A percentile compares a stretch with the other conserved stretches of the same genome.
Conservation (phyloP, 352 stramenopile genomes). For the Pythium scleroteichum region DNA sequence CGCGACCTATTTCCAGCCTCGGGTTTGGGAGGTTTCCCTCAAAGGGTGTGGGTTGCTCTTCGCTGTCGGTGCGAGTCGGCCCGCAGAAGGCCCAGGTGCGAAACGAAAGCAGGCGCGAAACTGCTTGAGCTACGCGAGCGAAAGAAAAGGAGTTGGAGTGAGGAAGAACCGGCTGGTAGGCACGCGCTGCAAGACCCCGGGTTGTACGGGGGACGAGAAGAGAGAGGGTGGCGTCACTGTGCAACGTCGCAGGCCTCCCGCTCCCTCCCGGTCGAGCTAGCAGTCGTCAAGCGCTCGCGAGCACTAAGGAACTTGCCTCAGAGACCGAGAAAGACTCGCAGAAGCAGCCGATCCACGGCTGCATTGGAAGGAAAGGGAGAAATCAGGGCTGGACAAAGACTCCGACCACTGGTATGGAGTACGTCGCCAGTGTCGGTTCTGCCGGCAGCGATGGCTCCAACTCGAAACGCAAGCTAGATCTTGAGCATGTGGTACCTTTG, state of each 20-base stretch:
- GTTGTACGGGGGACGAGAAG: background rate
- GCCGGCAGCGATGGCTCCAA: constrained; percentile 38
- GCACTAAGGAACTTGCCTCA: constrained; percentile 15
- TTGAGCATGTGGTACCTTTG: constrained; percentile 29
- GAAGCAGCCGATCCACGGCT: background rate
- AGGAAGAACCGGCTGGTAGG: constrained; percentile 11
- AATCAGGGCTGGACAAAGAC: background rate
- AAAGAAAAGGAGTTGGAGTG: background rate
- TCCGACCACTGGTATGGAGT: constrained; percentile 34
- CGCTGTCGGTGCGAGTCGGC: background rate
- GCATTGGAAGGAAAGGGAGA: background rate
- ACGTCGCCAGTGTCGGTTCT: constrained; percentile 16
- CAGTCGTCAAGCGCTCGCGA: constrained; percentile 5
- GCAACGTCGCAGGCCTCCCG: constrained; percentile 12
- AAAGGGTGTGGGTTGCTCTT: constrained; percentile 4
- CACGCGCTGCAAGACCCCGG: background rate
- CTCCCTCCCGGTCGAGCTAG: background rate
- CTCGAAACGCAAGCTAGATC: constrained; percentile 73
- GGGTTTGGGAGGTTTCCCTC: constrained; percentile 1
- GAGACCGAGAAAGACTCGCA: constrained; percentile 1
- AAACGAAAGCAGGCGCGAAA: constrained; percentile 20
- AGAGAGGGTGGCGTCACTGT: constrained; percentile 17
- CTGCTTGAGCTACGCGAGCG: constrained; percentile 1
- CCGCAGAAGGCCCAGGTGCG: constrained; percentile 1
- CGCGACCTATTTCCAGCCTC: constrained; percentile 5